Conservation (phyloP, 768 basidiomycete species). For the Pisolithus orientalis region DNA sequence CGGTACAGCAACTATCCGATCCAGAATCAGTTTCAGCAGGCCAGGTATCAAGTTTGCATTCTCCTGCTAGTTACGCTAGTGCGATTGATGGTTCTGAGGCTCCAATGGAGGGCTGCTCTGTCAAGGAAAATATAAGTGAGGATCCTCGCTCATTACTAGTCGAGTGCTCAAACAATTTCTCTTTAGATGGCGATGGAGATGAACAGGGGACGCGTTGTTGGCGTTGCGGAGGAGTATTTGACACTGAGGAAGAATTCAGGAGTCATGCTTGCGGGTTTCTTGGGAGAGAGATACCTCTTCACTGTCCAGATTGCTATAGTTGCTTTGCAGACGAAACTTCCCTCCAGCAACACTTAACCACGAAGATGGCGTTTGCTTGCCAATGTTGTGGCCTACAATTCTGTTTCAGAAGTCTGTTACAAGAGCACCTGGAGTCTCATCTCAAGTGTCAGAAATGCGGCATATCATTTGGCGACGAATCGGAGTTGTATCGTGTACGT, state of each 20-base stretch:
- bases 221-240: slow-evolving; percentile 12
- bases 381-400: slow-evolving; percentile 13
- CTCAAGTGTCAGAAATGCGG: slow-evolving; percentile 19
- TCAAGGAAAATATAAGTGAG: no score
- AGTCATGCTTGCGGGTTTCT: slow-evolving; percentile 13
- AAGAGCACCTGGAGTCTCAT: slow-evolving; percentile 20
- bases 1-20: no score
- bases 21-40: no score
- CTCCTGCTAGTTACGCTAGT: no score
- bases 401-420: slow-evolving; percentile 20
- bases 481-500: slow-evolving; percentile 17
- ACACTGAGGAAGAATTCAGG: slow-evolving; percentile 4
- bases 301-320: slow-evolving; percentile 17
- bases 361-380: slow-evolving; percentile 11
- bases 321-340: slow-evolving; percentile 14
- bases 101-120: no score
- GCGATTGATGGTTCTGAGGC: no score
- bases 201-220: slow-evolving; percentile 3
- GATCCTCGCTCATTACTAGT: no score
- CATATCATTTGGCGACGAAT: slow-evolving; percentile 13
- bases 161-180: no score
- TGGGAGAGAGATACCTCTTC: slow-evolving; percentile 6
- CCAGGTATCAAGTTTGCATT: no score
- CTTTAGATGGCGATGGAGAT: not conserved
- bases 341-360: slow-evolving; percentile 15